Conservation (phyloP, 306 rosid genomes). For the Boehmeria nivea region DNA sequence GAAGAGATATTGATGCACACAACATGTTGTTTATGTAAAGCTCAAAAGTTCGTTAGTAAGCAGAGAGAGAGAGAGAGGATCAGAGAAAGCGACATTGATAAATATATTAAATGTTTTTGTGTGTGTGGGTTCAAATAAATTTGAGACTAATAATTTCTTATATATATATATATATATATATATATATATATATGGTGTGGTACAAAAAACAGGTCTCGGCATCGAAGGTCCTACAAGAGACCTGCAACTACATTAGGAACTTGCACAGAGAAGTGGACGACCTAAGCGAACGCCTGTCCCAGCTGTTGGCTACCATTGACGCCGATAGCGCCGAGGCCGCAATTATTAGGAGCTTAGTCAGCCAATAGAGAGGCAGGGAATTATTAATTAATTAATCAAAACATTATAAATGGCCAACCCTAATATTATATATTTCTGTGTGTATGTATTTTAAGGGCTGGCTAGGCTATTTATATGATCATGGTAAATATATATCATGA, state of each 20-base stretch:
- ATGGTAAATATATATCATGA: constrained; percentile 21
- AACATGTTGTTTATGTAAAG: too few species aligned
- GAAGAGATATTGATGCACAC: too few species aligned
- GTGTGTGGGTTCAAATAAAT: too few species aligned
- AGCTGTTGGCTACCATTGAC: constrained; percentile 81
- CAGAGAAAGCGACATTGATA: background rate
- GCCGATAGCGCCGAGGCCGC: constrained; percentile 89
- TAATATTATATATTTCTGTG: constrained; percentile 5
- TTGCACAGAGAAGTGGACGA: constrained; percentile 90
- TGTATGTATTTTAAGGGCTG: constrained; percentile 9
- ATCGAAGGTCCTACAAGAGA: constrained; percentile 97
- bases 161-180: too few species aligned
- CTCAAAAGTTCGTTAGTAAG: too few species aligned
- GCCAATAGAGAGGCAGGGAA: constrained; percentile 33
- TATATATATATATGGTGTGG: background rate
- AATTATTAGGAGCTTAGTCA: constrained; percentile 85
- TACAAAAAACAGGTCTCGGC: constrained; percentile 67
- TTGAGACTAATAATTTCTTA: background rate
- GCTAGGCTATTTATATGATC: too few species aligned
- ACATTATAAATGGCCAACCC: background rate
- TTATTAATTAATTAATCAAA: background rate
- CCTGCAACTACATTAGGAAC: constrained; percentile 90
- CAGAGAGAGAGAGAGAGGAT: too few species aligned
- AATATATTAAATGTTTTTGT: background rate
- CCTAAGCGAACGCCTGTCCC: constrained; percentile 80